Evolutionary conservation across 2,329 filamentous ascomycete genomes (phyloP).

Genomic region (Aspergillus novofumigatus): DNA sequence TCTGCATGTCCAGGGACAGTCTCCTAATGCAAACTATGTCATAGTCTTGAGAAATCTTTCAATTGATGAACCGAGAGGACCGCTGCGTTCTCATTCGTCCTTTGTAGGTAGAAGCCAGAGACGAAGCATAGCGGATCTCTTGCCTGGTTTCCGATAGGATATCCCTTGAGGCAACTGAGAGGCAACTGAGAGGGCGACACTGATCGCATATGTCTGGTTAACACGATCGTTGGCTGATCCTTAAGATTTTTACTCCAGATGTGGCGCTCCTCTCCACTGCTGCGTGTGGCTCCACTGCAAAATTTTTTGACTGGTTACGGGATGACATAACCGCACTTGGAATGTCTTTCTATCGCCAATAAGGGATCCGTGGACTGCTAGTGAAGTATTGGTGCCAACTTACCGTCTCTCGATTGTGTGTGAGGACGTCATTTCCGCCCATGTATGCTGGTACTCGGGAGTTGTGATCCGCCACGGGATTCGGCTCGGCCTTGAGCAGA

Average conservation of each 20-base stretch:
- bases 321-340: neutral
- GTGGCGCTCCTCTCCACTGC: neutral
- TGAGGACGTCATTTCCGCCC: neutral
- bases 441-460: neutral
- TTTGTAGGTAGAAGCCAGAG: neutral
- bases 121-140: neutral
- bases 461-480: neutral
- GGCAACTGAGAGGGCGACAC: neutral
- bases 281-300: neutral
- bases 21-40: neutral
- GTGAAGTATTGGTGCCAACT: too few relatives aligned
- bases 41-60: neutral
- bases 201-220: neutral
- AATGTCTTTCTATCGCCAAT: neutral
- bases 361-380: neutral
- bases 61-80: neutral
- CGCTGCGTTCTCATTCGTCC: neutral
- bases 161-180: neutral
- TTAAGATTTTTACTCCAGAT: neutral
- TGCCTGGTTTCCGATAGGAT: neutral
- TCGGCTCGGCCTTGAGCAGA: neutral
- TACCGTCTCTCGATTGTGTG: neutral
- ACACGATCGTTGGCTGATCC: neutral
- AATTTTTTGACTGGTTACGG: neutral
- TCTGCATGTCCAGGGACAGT: neutral